Evolutionary conservation across 2,329 filamentous ascomycete species (phyloP).

Genomic region (Chaetomiaceae sp.): DNA sequence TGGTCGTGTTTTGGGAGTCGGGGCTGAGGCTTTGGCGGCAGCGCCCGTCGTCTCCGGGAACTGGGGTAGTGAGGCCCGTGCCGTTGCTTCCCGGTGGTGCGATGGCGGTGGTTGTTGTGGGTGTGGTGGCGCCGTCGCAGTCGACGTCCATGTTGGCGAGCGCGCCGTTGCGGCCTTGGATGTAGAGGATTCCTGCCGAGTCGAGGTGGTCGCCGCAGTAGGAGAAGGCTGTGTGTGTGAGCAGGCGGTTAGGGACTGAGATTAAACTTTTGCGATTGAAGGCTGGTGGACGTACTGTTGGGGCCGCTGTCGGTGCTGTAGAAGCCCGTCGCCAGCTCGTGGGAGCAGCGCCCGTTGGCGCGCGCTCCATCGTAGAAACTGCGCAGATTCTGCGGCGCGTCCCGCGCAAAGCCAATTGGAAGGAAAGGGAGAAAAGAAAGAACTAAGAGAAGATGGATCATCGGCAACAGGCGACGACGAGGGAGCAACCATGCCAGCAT

Average conservation of each 20-base stretch:
- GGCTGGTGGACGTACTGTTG: conserved; percentile 17
- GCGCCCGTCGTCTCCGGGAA: conserved; percentile 33
- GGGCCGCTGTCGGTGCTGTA: conserved; percentile 27
- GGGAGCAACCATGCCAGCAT: neutral
- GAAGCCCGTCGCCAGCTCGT: conserved; percentile 29
- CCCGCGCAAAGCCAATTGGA: neutral
- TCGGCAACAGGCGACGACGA: neutral
- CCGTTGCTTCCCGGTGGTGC: too few relatives aligned
- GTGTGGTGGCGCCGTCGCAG: conserved; percentile 47
- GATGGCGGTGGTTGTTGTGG: too few relatives aligned
- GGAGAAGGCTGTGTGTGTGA: conserved; percentile 20
- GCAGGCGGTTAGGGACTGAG: neutral
- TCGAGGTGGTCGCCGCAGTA: conserved; percentile 40
- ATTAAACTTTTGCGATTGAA: neutral
- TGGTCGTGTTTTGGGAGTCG: conserved; percentile 38
- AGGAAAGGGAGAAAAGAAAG: neutral
- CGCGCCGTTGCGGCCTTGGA: conserved; percentile 32
- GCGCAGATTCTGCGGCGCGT: conserved; percentile 25
- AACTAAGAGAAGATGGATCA: neutral
- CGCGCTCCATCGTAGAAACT: conserved; percentile 30
- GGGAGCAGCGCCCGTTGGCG: conserved; percentile 26
- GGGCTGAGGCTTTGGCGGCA: conserved; percentile 35
- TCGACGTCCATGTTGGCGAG: conserved; percentile 54
- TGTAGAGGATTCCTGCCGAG: conserved; percentile 35
- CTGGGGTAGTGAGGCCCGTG: too few relatives aligned